These are phyloP conservation scores for Jamesozyma gamospora DNA, from an alignment of 805 yeast species.

Conservation along the genomic window DNA sequence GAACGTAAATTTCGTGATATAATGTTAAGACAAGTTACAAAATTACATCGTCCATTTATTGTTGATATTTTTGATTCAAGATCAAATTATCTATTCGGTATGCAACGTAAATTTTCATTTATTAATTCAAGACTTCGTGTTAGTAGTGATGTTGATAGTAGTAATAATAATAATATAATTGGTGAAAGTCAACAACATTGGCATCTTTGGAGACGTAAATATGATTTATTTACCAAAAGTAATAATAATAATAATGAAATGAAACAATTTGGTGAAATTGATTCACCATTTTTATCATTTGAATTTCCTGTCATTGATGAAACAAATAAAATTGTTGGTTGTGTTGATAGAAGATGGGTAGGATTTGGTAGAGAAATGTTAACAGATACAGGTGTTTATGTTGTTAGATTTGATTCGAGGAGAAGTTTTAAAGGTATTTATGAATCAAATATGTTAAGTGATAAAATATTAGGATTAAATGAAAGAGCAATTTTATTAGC, in stretches of 20 bases:
- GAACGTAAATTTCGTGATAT: constrained; percentile 61
- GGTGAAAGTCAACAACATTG: constrained; percentile 90
- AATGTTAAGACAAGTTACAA: constrained; percentile 72
- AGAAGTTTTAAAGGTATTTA: constrained; percentile 53
- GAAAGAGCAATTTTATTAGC: constrained; percentile 81
- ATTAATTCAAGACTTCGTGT: constrained; percentile 77
- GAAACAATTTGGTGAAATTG: constrained; percentile 74
- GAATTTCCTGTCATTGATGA: constrained; percentile 69
- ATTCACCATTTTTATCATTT: constrained; percentile 78
- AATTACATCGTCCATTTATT: constrained; percentile 77
- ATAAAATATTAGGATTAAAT: constrained; percentile 48
- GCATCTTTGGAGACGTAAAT: constrained; percentile 89
- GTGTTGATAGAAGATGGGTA: constrained; percentile 89
- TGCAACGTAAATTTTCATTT: constrained; percentile 75
- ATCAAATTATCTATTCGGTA: constrained; percentile 52
- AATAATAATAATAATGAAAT: constrained; percentile 24
- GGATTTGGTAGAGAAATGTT: constrained; percentile 88
- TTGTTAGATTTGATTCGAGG: constrained; percentile 68
- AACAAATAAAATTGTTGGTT: constrained; percentile 49
- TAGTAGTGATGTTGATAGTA: constrained; percentile 25
- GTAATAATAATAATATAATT: constrained; percentile 35
- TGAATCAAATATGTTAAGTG: constrained; percentile 31
- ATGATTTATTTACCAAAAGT: constrained; percentile 49
- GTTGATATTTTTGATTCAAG: constrained; percentile 60
- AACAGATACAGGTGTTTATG: constrained; percentile 91